Evolutionary conservation across 73 alveolate species (phyloP), one percentile per base, ranked within the genome.

Genomic region (Paramecium sonneborni): DNA sequence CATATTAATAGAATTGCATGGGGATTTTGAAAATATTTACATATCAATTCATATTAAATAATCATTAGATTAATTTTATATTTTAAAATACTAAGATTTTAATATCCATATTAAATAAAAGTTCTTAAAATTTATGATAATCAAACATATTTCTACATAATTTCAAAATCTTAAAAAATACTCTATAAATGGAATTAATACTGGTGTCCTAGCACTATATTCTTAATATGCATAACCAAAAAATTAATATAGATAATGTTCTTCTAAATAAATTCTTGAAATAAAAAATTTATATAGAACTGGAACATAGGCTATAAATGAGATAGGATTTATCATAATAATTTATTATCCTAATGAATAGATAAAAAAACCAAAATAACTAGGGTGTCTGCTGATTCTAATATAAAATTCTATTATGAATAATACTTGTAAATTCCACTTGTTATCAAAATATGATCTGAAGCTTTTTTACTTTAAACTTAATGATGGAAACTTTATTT

Each of bases 361-460:
- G 10, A 95, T 14, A 57, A 82, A 97, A 95, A 97, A 97, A 35
- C 99, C 99, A 57, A 97, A 94, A 88, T 97, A 97, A 76, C 98
- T 94, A 1, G 99, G 99, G 52, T 97, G 99, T 76, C 99, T 88
- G 14, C 96, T 88, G 28, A 95, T 1, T 20, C 76, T 39, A 79
- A n/a, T 18, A 18, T n/a, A 52, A 15, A n/a, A 4, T 32, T 37
- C 28, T 34, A 3, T 34, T 9, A 74, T 5, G 14, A 34, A 3
- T 23, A 6, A 62, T 74, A 76, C 28, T 95, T 48, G 92, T 96
- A 96, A 11, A 97, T 92, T 3, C 98, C 98, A 84, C 82, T 92
- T 18, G 98, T 95, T 18, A 94, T 96, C 15, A 96, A 93, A 15
- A 79, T 92, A 86, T 97, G 98, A 56, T 46, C 94, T 30, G 86